Evolutionary conservation across 2,329 filamentous ascomycete genomes (phyloP), one percentile per base, ranked within the genome.

Genomic region (Alternaria atra): DNA sequence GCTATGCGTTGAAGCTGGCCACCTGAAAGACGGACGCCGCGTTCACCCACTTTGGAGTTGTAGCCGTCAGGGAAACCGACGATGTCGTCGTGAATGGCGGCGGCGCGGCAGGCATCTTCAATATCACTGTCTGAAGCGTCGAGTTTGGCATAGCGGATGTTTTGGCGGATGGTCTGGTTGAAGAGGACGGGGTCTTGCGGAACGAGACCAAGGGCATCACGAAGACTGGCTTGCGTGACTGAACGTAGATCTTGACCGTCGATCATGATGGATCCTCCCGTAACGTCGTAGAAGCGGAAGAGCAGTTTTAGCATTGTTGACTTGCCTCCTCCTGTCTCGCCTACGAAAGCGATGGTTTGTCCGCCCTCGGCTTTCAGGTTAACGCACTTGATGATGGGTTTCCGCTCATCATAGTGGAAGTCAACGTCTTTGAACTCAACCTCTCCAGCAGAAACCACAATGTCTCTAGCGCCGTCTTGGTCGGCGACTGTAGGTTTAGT

Each of bases 1-100:
- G 89, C 88, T 29, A 90, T 84, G 47, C 89, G 85, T 69, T 91
- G 89, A 6, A 90, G 77, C 72, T 91, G 88, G 25, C 89, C 89
- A 1, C 89, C 89, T 4, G 88, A 90, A 2, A 91, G 78, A 42
- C 78, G 72, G 27, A 80, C 78, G 15, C 78, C 78, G 17, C 78
- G 76, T 58, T 80, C 78, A 32, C 78, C 78, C 4, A 80, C 78
- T 57, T 79, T 79, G 39, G 75, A 73, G 39, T 75, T 72, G 68
- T 80, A 80, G 8, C 72, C 71, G 37, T 80, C 78, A 1, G 86
- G 81, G 67, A 91, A 89, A 1, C 76, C 80, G 53, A 84, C 72
- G 60, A 91, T 89, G 65, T 88, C 87, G 55, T 90, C 85, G 73
- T 91, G 89, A 27, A 91, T 85, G 2, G 85, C 84, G 3, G 88